Conservation (phyloP, 345 rosid species). For the Euphorbia pulcherrima region DNA sequence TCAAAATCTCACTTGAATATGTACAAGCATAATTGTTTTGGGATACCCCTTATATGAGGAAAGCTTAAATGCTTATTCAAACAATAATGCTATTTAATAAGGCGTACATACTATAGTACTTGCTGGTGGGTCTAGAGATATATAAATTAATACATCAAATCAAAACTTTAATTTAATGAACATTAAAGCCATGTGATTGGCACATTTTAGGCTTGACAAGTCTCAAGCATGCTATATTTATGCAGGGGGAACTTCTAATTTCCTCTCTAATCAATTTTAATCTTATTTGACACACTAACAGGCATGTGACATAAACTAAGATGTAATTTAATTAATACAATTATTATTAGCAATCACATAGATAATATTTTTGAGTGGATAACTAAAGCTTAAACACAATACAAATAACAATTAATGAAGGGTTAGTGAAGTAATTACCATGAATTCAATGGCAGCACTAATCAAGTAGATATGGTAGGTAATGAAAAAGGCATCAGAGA, state of each 20-base stretch:
- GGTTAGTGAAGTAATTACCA: conserved; percentile 52
- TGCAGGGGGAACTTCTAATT: background rate
- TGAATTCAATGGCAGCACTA: conserved; percentile 66
- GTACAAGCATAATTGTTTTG: conserved; percentile 2
- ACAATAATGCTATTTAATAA: background rate
- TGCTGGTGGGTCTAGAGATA: conserved; percentile 5
- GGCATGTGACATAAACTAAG: conserved; percentile 12
- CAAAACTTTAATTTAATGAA: background rate
- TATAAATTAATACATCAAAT: background rate
- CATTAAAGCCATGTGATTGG: conserved; percentile 6
- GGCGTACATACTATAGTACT: background rate
- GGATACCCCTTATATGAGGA: conserved; percentile 9
- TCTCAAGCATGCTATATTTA: conserved; percentile 8
- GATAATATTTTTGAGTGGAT: no score
- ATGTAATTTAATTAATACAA: background rate
- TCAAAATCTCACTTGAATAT: conserved; percentile 9
- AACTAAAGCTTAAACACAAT: no score
- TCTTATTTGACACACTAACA: no score
- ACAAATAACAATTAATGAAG: no score
- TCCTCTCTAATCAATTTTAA: no score
- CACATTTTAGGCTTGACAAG: conserved; percentile 17
- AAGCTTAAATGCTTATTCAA: background rate
- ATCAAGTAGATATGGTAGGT: conserved; percentile 62
- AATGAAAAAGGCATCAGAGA: conserved; percentile 69
- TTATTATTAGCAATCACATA: no score